A percentile compares a stretch with the other conserved stretches of the same genome.
Evolutionary conservation across 768 basidiomycete species (phyloP).

Genomic region (Pisolithus albus): DNA sequence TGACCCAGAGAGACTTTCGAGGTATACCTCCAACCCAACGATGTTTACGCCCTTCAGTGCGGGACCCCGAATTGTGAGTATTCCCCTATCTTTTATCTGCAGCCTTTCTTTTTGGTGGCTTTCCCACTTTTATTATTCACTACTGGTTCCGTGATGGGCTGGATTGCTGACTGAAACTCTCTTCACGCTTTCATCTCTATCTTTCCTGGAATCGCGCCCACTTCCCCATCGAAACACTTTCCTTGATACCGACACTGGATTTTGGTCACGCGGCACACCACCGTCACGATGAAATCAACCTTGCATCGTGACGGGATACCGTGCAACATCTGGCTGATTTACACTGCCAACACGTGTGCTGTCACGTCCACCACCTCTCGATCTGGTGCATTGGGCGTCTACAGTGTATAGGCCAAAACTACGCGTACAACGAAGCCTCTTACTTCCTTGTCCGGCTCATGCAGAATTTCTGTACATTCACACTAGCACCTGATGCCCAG

Average conservation of each 20-base stretch:
- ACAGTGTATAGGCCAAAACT: slow-evolving; percentile 67
- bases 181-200: no score
- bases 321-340: no score
- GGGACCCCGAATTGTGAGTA: slow-evolving; percentile 50
- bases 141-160: no score
- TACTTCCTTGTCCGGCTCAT: slow-evolving; percentile 63
- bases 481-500: slow-evolving; percentile 54
- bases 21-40: slow-evolving; percentile 50
- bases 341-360: no score
- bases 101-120: neutral
- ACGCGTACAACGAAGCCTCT: slow-evolving; percentile 71
- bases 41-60: slow-evolving; percentile 74
- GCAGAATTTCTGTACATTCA: slow-evolving; percentile 56
- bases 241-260: no score
- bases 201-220: no score
- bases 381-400: neutral
- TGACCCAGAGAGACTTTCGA: slow-evolving; percentile 44
- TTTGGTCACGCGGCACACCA: no score
- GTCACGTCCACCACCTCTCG: neutral
- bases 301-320: no score
- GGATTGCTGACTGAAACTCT: no score
- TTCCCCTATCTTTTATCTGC: neutral
- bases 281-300: no score
- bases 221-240: no score
- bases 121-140: no score